Percentiles rank a stretch among this genome's conserved stretches.
These are phyloP conservation scores for Kwoniella newhampshirensis DNA, from an alignment of 768 basidiomycete species.

Conservation along the genomic window DNA sequence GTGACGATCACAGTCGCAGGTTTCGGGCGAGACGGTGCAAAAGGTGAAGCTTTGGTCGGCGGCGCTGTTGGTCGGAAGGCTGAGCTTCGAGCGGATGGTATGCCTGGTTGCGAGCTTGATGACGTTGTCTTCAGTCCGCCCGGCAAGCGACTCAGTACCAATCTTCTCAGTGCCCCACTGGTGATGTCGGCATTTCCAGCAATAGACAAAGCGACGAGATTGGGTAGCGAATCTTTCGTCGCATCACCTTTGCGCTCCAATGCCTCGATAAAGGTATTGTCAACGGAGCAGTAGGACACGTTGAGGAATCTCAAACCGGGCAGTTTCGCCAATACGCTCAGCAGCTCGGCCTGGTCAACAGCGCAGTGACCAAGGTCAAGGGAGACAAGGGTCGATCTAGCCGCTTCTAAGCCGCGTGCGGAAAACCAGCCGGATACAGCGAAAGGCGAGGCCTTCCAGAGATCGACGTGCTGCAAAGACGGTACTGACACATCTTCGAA, in stretches of 20 bases:
- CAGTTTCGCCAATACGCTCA: conserved; percentile 16
- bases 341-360: conserved; percentile 6
- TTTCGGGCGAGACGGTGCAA: neutral
- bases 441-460: conserved; percentile 4
- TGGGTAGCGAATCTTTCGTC: conserved; percentile 6
- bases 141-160: conserved; percentile 8
- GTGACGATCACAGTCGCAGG: neutral
- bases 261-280: conserved; percentile 26
- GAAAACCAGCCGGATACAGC: neutral
- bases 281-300: conserved; percentile 27
- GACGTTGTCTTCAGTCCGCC: neutral
- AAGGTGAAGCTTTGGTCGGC: neutral
- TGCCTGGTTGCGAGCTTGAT: neutral
- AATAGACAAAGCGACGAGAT: conserved; percentile 18
- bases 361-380: conserved; percentile 31
- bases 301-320: conserved; percentile 30
- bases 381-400: conserved; percentile 16
- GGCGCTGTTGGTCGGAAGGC: conserved; percentile 11
- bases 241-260: conserved; percentile 9
- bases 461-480: conserved; percentile 6
- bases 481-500: conserved; percentile 3
- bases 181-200: conserved; percentile 20
- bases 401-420: conserved; percentile 19
- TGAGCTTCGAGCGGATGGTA: neutral
- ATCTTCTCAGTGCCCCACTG: conserved; percentile 4